Percentiles rank a stretch among this genome's conserved stretches.
Conservation (phyloP, 2,329 filamentous ascomycete species). For the Plenodomus tracheiphilus region DNA sequence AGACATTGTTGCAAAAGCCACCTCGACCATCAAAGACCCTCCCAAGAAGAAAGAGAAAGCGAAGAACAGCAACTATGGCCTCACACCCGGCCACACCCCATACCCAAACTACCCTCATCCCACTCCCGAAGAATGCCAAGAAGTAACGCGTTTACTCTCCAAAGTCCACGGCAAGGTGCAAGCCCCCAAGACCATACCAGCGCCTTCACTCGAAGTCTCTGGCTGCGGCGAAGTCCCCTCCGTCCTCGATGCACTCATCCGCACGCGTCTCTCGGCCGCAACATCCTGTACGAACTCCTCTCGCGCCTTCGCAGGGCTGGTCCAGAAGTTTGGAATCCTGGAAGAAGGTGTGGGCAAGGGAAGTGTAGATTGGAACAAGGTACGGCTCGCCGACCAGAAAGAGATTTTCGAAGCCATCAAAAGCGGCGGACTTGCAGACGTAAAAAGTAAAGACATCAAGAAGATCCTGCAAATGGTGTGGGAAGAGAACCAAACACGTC, state of each 20-base stretch:
- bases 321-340: constrained; percentile 65
- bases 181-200: constrained; percentile 68
- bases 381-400: constrained; percentile 60
- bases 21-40: constrained; percentile 29
- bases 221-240: constrained; percentile 71
- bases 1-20: constrained; percentile 30
- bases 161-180: constrained; percentile 66
- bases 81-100: constrained; percentile 59
- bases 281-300: constrained; percentile 65
- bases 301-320: constrained; percentile 67
- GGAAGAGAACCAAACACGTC: constrained; percentile 65
- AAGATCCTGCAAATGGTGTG: constrained; percentile 72
- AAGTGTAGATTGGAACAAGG: constrained; percentile 75
- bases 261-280: constrained; percentile 64
- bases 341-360: constrained; percentile 67
- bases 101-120: constrained; percentile 70
- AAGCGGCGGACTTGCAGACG: constrained; percentile 69
- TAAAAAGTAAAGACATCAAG: constrained; percentile 75
- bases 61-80: constrained; percentile 49
- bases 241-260: constrained; percentile 65
- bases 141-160: constrained; percentile 68
- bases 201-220: constrained; percentile 70
- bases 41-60: constrained; percentile 40
- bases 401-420: constrained; percentile 72
- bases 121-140: constrained; percentile 68